A percentile compares a stretch with the other conserved stretches of the same genome.
Evolutionary conservation across 768 basidiomycete genomes (phyloP).

Genomic region (Glaciozyma martinii): DNA sequence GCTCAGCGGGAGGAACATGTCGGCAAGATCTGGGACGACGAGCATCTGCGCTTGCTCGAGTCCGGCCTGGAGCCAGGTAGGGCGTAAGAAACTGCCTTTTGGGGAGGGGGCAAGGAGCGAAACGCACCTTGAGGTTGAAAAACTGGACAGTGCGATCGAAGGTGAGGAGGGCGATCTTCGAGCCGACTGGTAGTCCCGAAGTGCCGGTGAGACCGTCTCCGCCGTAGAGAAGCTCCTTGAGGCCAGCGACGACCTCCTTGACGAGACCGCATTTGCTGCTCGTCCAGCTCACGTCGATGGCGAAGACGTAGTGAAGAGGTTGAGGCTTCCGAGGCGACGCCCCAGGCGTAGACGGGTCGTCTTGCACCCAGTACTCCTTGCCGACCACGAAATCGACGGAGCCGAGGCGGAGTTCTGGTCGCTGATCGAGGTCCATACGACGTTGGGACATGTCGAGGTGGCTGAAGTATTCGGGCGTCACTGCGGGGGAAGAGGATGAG

Average conservation of each 20-base stretch:
- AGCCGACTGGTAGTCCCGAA: conserved; percentile 30
- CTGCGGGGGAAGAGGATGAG: conserved; percentile 42
- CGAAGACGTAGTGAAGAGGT: conserved; percentile 72
- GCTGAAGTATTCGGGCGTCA: conserved; percentile 71
- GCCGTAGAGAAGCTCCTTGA: conserved; percentile 60
- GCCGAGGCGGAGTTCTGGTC: conserved; percentile 80
- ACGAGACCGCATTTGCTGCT: conserved; percentile 64
- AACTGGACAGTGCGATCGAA: conserved; percentile 76
- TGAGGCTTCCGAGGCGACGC: conserved; percentile 47
- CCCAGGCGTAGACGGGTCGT: conserved; percentile 35
- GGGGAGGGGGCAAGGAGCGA: not conserved
- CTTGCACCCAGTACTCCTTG: conserved; percentile 69
- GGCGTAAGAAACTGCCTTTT: not conserved
- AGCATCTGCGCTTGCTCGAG: conserved; percentile 55
- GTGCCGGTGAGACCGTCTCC: conserved; percentile 27
- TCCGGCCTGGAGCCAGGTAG: conserved; percentile 41
- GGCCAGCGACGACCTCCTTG: conserved; percentile 53
- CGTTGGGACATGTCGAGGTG: conserved; percentile 67
- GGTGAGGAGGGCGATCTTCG: conserved; percentile 64
- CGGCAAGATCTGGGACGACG: conserved; percentile 80
- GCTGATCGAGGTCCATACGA: conserved; percentile 66
- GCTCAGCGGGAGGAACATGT: conserved; percentile 72
- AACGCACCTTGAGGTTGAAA: conserved; percentile 64
- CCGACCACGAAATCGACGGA: conserved; percentile 84
- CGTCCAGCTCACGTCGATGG: conserved; percentile 69